These are phyloP conservation scores for Cladophialophora carrionii DNA, from an alignment of 2,329 filamentous ascomycete species.

Conservation along the genomic window DNA sequence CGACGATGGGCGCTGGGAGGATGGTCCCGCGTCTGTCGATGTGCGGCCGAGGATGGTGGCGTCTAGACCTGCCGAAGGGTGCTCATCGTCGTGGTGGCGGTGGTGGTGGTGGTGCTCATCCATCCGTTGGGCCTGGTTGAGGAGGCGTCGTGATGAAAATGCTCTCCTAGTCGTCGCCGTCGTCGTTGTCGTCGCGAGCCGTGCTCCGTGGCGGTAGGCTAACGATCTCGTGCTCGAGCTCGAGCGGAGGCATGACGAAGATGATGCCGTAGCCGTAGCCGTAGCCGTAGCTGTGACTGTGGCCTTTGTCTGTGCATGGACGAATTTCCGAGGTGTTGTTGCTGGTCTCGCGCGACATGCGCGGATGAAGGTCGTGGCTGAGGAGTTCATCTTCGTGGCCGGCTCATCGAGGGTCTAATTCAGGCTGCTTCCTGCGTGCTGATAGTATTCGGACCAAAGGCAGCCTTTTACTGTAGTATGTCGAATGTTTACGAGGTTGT, in stretches of 20 bases:
- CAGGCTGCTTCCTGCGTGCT: not conserved
- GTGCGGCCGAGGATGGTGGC: conserved; percentile 9
- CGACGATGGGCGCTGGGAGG: not conserved
- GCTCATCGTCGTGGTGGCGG: not conserved
- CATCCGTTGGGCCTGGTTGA: conserved; percentile 14
- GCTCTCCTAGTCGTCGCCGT: too few species aligned
- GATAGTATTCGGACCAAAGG: not conserved
- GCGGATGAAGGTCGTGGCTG: conserved; percentile 25
- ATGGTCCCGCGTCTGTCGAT: not conserved
- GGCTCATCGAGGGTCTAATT: not conserved
- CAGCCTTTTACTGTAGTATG: not conserved
- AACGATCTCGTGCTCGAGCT: not conserved
- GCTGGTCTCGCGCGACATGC: conserved; percentile 25
- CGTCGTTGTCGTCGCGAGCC: not conserved
- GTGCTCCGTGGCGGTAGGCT: not conserved
- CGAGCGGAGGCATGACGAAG: not conserved
- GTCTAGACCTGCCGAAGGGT: conserved; percentile 4
- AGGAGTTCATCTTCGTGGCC: conserved; percentile 7
- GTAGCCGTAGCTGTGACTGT: not conserved
- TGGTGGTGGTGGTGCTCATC: conserved; percentile 4
- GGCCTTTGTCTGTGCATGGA: not conserved
- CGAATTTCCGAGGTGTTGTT: conserved; percentile 1
- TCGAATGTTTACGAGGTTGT: not conserved
- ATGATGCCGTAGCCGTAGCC: not conserved
- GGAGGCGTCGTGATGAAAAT: conserved; percentile 17